Evolutionary conservation across 2,329 filamentous ascomycete species (phyloP), one percentile per base, ranked within the genome.

Genomic region (Tolypocladium capitatum): DNA sequence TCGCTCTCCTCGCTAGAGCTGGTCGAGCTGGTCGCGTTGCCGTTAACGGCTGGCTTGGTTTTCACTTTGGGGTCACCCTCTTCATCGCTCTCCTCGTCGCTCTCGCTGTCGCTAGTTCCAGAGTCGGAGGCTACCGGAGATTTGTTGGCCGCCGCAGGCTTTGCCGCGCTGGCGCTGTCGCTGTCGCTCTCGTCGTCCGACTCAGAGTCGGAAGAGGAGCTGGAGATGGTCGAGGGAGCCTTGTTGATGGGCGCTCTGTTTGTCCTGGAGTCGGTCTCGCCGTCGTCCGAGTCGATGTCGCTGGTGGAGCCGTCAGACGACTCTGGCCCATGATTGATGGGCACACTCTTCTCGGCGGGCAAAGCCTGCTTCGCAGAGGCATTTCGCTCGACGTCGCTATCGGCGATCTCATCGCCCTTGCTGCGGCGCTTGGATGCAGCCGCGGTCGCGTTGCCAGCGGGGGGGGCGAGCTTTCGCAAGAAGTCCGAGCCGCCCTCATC

Each of bases 361-460:
- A 28, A 38, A 10, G 43, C 36, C 24, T 54, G 49, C 27, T 52
- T 53, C 32, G 40, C 30, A 27, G 49, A 38, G n/a, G 48, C 45
- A 34, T 58, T 59, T 47, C 62, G 63, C 50, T 68, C 67, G 55
- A 54, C 63, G 54, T 70, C 66, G 55, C 67, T 70, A 48, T 70
- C 67, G 56, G 66, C 65, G 49, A 70, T 68, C 51, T 69, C 67
- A 21, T 66, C 63, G 40, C 61, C 51, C 52, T 63, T 62, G 58
- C 53, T 58, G 49, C 57, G 60, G 47, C 57, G 54, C 48, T 58
- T 60, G 47, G 60, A 33, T 49, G 53, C 42, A 44, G 53, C 40
- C 42, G 46, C 13, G 11, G 51, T 38, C 34, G 51, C 51, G 18
- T 51, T 53, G 16, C 36, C 42, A 44, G 49, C 46, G 36, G 35